These are phyloP conservation scores for Alternaria rosae DNA, from an alignment of 2,329 filamentous ascomycete genomes.

Conservation along the genomic window DNA sequence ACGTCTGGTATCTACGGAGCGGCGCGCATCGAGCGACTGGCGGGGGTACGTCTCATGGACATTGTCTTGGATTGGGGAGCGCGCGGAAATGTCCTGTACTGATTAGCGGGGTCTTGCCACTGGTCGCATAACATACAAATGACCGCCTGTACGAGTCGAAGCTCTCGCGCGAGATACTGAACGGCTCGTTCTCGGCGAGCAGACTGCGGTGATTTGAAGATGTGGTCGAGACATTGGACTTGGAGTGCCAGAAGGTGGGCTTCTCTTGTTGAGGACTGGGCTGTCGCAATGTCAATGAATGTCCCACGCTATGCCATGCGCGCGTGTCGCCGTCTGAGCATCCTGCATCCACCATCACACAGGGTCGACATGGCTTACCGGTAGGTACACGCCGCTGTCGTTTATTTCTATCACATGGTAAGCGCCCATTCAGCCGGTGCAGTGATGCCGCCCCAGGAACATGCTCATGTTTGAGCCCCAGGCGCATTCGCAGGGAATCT, in stretches of 20 bases:
- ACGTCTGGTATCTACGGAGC: constrained; percentile 80
- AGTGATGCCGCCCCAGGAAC: constrained; percentile 4
- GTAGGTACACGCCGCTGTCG: constrained; percentile 92
- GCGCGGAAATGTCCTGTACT: constrained; percentile 86
- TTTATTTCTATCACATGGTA: constrained; percentile 76
- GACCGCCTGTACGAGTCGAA: constrained; percentile 97
- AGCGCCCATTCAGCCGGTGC: constrained; percentile 30
- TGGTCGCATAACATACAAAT: constrained; percentile 70
- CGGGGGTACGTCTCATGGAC: constrained; percentile 64
- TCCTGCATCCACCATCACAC: neutral
- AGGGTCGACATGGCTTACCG: constrained; percentile 63
- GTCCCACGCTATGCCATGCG: neutral
- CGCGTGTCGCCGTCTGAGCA: constrained; percentile 6
- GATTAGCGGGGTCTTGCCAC: constrained; percentile 19
- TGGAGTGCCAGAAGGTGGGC: constrained; percentile 75
- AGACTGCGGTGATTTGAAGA: constrained; percentile 68
- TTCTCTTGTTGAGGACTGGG: constrained; percentile 90
- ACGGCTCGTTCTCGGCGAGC: constrained; percentile 85
- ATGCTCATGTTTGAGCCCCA: constrained; percentile 8
- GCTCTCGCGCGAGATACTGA: constrained; percentile 93
- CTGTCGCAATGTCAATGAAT: constrained; percentile 34
- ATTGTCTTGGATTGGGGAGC: constrained; percentile 73
- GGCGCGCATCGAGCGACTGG: constrained; percentile 62
- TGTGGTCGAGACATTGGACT: constrained; percentile 57
- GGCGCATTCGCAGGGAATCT: constrained; percentile 25